Base-by-base conservation (phyloP, 225 moss, liverwort and hornwort species). In the Pseudoscleropodium purum region DNA sequence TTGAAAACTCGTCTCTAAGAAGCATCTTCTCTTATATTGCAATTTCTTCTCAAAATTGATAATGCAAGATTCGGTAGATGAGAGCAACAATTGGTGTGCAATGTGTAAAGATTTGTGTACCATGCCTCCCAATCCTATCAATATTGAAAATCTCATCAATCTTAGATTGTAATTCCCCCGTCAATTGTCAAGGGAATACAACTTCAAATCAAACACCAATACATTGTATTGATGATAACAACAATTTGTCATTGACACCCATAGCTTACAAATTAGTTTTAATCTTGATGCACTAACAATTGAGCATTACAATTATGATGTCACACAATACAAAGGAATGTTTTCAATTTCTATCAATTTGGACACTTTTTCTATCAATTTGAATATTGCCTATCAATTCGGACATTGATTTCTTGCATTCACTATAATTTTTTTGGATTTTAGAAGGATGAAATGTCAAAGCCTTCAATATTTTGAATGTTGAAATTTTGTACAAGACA, bases 341-440 rank as follows among this genome's bases (percentile, higher is more conserved):
- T n/a, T n/a, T n/a, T n/a, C n/a, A n/a, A n/a, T n/a, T n/a, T n/a
- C n/a, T n/a, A n/a, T n/a, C n/a, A n/a, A n/a, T n/a, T n/a, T n/a
- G n/a, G n/a, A n/a, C n/a, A n/a, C n/a, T n/a, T n/a, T n/a, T n/a
- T n/a, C n/a, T n/a, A n/a, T n/a, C n/a, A n/a, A n/a, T n/a, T n/a
- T n/a, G n/a, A n/a, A n/a, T n/a, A n/a, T n/a, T n/a, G n/a, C n/a
- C n/a, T n/a, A n/a, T n/a, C n/a, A n/a, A n/a, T n/a, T n/a, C n/a
- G n/a, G n/a, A n/a, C n/a, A n/a, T n/a, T n/a, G n/a, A n/a, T n/a
- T n/a, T n/a, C n/a, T n/a, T n/a, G n/a, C 79, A 18, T 18, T 80
- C 1, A 59, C 0, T 18, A 0, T n/a, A 2, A 57, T 18, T 17
- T n/a, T 27, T 2, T 0, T 5, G 0, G 0, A 27, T 9, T 56